Evolutionary conservation across 2,329 filamentous ascomycete genomes (phyloP), one percentile per base, ranked within the genome.

Genomic region (Fusarium robinianum): DNA sequence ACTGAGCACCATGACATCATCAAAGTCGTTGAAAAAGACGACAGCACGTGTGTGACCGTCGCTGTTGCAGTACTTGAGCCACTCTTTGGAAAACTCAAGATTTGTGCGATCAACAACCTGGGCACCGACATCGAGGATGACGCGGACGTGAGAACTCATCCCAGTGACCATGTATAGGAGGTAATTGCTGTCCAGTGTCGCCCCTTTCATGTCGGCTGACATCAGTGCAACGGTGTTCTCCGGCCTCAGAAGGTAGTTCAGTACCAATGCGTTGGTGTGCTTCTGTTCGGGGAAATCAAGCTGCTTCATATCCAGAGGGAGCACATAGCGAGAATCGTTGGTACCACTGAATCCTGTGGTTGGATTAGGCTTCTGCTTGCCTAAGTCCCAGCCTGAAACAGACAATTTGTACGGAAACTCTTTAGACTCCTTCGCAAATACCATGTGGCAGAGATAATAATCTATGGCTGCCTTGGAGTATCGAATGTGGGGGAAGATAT

Each of bases 291-390:
- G 66, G 0, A 89, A 70, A 46, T 89, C 83, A 0, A 78, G 65
- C 37, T 88, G 84, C 14, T 68, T 62, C 14, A 88, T 80, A 0
- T 73, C 81, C n/a, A 81, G 62, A 0, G 85, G 85, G 0, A 88
- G 64, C 22, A 85, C 70, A 0, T 65, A 67, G 24, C 76, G 72
- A 14, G 78, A 81, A 57, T 89, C 85, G 30, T 87, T 88, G 0
- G 86, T 89, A 0, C 85, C 85, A 6, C 81, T 85, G 60, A 90
- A 90, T 0, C 85, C 85, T 0, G 84, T 87, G 0, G 83, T 85
- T 2, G 4, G 17, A 19, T 6, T 14, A 47, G 1, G 52, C 23
- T 3, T 7, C 3, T 1, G 32, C 24, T 21, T 16, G 2, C 39
- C 33, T 3, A 51, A 70, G 51, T 88, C 84, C 84, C 84, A 89